Conservation (phyloP, 2,329 filamentous ascomycete species). For the Scedosporium apiospermum region DNA sequence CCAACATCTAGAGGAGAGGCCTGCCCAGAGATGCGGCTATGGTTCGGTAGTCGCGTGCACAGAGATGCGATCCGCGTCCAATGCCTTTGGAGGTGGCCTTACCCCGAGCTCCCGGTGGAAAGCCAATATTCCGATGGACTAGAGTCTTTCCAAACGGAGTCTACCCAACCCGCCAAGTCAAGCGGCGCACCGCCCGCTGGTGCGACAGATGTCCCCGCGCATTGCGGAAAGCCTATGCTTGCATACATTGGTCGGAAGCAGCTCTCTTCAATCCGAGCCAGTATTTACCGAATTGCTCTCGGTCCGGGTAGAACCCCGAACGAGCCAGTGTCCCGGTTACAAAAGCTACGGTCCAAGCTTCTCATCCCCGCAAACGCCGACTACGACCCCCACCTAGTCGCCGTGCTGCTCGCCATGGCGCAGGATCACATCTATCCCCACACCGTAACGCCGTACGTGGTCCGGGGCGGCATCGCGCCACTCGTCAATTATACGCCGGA, state of each 20-base stretch:
- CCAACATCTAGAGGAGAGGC: conserved; percentile 14
- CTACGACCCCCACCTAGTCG: conserved; percentile 43
- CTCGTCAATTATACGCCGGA: conserved; percentile 13
- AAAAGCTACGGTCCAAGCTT: conserved; percentile 34
- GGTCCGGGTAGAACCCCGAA: conserved; percentile 33
- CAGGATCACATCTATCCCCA: conserved; percentile 41
- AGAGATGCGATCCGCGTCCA: conserved; percentile 36
- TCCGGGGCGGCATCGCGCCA: conserved; percentile 11
- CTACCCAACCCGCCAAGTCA: conserved; percentile 23
- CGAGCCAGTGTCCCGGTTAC: conserved; percentile 36
- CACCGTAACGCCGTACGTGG: conserved; percentile 9
- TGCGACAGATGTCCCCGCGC: neutral
- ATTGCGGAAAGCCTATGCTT: conserved; percentile 16
- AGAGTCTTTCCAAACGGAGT: conserved; percentile 25
- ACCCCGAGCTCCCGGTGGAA: conserved; percentile 10
- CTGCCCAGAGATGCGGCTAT: conserved; percentile 34
- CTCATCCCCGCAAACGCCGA: conserved; percentile 37
- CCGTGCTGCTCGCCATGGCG: conserved; percentile 46
- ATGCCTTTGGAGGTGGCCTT: conserved; percentile 36
- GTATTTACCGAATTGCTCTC: conserved; percentile 34
- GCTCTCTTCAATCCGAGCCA: conserved; percentile 33
- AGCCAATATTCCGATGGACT: neutral
- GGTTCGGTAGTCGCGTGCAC: conserved; percentile 37
- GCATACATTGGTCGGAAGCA: conserved; percentile 40
- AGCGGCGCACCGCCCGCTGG: conserved; percentile 11